Evolutionary conservation across 2,329 filamentous ascomycete species (phyloP), one percentile per base, ranked within the genome.

Genomic region (Didymella lethalis): DNA sequence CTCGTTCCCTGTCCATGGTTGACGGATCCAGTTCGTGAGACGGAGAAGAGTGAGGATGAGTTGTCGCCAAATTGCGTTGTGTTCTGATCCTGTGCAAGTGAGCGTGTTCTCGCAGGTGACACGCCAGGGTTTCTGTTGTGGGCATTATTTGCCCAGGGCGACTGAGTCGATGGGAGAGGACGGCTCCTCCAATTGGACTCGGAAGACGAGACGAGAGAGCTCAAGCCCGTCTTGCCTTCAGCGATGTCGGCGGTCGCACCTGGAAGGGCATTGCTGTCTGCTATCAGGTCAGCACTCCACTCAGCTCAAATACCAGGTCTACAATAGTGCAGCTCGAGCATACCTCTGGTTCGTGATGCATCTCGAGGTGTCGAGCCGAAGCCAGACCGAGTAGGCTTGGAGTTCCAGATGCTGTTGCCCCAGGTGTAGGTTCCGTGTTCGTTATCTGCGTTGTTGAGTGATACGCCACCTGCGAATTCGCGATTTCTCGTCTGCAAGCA

Each of bases 151-250:
- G 83, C 84, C 90, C 90, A 92, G 7, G 50, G 51, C 25, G 36
- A 41, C 20, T 41, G 38, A 2, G 18, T 25, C 10, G 38, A 2
- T 7, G 55, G 48, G 16, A 85, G 83, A 36, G 82, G 79, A 63
- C 79, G 82, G 50, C 81, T 78, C 45, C 76, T 77, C 87, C 88
- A 91, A 46, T 91, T 88, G 18, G 86, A 85, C 69, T 92, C 88
- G 10, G 90, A 90, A 41, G 87, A 86, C 44, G 86, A 83, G 59
- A 90, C 83, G 38, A 93, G 81, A 58, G 89, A 90, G 61, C 87
- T 84, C 6, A 90, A 91, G 48, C 90, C 90, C 3, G 86, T 88
- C 69, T 88, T 86, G 54, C 80, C 83, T 65, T 85, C 84, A 38
- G 82, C 63, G 28, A 72, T 67, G 20, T 78, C 77, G 31, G 63